These are phyloP conservation scores for Encephalitozoon romaleae DNA, from an alignment of 371 early-diverging fungal genomes.

Conservation along the genomic window DNA sequence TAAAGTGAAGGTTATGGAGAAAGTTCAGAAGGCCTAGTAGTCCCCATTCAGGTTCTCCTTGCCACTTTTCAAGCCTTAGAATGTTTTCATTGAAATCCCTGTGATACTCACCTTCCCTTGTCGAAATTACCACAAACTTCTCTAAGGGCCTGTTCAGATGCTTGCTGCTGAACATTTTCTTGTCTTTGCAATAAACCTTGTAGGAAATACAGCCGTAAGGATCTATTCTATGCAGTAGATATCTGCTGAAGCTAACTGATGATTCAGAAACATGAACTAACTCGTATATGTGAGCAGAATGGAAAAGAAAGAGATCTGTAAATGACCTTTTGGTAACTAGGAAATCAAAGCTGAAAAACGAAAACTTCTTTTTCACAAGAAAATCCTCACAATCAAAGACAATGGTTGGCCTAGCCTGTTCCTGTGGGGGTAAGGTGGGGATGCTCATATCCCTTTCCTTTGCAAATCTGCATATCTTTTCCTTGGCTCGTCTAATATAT, in stretches of 20 bases:
- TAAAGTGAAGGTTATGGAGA: conserved; percentile 15
- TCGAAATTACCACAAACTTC: not conserved
- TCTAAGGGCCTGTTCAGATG: conserved; percentile 5
- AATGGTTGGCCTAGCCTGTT: not conserved
- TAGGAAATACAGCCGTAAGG: conserved; percentile 22
- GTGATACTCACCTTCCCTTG: conserved; percentile 5
- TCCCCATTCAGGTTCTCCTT: not conserved
- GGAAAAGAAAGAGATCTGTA: conserved; percentile 33
- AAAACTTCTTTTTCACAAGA: conserved; percentile 17
- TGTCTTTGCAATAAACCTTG: conserved; percentile 13
- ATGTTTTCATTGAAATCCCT: not conserved
- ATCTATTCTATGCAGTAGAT: conserved; percentile 1
- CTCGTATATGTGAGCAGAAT: conserved; percentile 25
- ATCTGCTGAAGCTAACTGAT: not conserved
- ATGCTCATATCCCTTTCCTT: not conserved
- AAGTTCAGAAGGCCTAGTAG: conserved; percentile 20
- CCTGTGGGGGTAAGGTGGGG: not conserved
- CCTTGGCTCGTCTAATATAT: not conserved
- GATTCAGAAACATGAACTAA: conserved; percentile 9
- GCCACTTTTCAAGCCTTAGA: not conserved
- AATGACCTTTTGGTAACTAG: not conserved
- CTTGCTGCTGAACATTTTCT: not conserved
- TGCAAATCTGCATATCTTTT: not conserved
- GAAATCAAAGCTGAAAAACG: not conserved
- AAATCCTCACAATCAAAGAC: conserved; percentile 11